Evolutionary conservation across 805 yeast species (phyloP).

Genomic region (Candida ponderosae): DNA sequence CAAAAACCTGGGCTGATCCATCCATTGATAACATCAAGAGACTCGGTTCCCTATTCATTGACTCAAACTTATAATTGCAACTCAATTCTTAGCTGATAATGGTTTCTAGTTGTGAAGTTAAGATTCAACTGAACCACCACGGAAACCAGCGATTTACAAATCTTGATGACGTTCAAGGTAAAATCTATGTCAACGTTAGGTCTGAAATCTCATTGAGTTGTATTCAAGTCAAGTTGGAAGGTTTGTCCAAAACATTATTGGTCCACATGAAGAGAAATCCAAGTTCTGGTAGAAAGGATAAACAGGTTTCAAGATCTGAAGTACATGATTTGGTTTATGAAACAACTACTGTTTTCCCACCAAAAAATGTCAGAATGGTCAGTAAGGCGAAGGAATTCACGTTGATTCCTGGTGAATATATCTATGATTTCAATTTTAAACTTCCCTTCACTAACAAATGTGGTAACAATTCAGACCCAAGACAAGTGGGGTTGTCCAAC

Average conservation of each 20-base stretch:
- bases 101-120: slow-evolving; percentile 3
- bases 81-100: background rate
- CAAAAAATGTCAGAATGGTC: slow-evolving; percentile 34
- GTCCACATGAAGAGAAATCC: slow-evolving; percentile 15
- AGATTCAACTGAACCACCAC: slow-evolving; percentile 3
- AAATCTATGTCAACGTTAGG: slow-evolving; percentile 29
- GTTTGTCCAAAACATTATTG: slow-evolving; percentile 33
- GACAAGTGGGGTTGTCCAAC: slow-evolving; percentile 20
- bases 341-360: slow-evolving; percentile 39
- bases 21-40: too few species aligned
- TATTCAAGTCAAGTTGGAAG: slow-evolving; percentile 44
- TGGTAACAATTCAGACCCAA: slow-evolving; percentile 29
- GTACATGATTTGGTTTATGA: slow-evolving; percentile 38
- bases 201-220: slow-evolving; percentile 31
- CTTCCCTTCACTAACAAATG: slow-evolving; percentile 24
- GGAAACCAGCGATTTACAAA: slow-evolving; percentile 29
- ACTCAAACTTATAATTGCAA: too few species aligned
- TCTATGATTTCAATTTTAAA: slow-evolving; percentile 32
- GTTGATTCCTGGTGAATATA: slow-evolving; percentile 41
- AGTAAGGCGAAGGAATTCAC: slow-evolving; percentile 37
- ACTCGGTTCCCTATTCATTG: too few species aligned
- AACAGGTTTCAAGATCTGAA: slow-evolving; percentile 3
- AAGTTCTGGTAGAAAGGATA: background rate
- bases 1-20: too few species aligned
- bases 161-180: slow-evolving; percentile 35